These are phyloP conservation scores for Cyberlindnera samutprakarnensis DNA, from an alignment of 805 yeast genomes.

Conservation along the genomic window DNA sequence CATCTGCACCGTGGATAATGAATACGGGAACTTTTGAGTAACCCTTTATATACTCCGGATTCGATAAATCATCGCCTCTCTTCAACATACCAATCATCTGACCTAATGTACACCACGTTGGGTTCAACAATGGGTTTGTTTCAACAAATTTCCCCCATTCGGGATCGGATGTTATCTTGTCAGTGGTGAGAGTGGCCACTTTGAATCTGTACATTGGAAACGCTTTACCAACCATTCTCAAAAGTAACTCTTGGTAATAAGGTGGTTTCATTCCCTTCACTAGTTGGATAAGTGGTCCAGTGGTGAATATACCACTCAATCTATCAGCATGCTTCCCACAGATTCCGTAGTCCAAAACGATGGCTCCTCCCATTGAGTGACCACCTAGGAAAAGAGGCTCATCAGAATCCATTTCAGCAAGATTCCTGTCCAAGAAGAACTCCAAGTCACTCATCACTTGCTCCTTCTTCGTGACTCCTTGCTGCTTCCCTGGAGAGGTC, in stretches of 20 bases:
- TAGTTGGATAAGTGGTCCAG: constrained; percentile 54
- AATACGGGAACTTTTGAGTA: constrained; percentile 37
- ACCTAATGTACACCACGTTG: constrained; percentile 46
- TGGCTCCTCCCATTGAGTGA: constrained; percentile 82
- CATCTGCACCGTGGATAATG: constrained; percentile 57
- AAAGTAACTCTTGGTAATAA: constrained; percentile 33
- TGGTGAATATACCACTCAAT: constrained; percentile 38
- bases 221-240: constrained; percentile 41
- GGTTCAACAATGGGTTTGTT: constrained; percentile 33
- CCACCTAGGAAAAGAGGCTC: constrained; percentile 50
- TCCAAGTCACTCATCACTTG: constrained; percentile 55
- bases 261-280: constrained; percentile 58
- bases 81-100: constrained; percentile 29
- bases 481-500: constrained; percentile 45
- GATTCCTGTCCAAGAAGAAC: constrained; percentile 40
- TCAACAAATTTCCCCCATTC: constrained; percentile 38
- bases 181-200: constrained; percentile 42
- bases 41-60: constrained; percentile 25
- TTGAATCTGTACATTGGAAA: constrained; percentile 50
- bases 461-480: constrained; percentile 51
- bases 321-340: constrained; percentile 41
- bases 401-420: constrained; percentile 25
- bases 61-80: constrained; percentile 49
- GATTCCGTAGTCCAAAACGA: constrained; percentile 53
- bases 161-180: constrained; percentile 45